Evolutionary conservation across 2,329 filamentous ascomycete genomes (phyloP).

Genomic region (Westerdykella ornata): DNA sequence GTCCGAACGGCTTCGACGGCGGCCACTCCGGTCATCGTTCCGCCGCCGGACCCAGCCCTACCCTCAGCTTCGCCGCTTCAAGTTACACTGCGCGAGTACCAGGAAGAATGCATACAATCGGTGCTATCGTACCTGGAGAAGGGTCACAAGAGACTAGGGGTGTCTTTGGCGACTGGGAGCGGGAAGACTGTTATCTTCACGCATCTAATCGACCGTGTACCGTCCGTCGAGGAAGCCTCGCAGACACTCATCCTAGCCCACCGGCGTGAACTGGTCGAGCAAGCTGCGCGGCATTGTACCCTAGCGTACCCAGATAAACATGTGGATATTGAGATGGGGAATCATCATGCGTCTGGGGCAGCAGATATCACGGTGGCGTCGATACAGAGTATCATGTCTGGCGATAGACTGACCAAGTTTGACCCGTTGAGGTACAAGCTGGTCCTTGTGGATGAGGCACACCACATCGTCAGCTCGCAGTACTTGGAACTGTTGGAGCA

Average conservation of each 20-base stretch:
- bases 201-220: conserved; percentile 76
- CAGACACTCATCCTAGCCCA: conserved; percentile 90
- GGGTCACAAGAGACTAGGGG: conserved; percentile 72
- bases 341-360: conserved; percentile 63
- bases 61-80: conserved; percentile 17
- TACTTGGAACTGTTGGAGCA: conserved; percentile 73
- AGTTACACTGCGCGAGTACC: conserved; percentile 70
- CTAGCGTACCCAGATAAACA: conserved; percentile 71
- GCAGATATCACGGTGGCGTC: conserved; percentile 95
- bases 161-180: conserved; percentile 80
- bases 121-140: conserved; percentile 62
- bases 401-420: conserved; percentile 73
- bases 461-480: conserved; percentile 82
- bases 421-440: conserved; percentile 77
- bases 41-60: conserved; percentile 7
- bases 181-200: conserved; percentile 98
- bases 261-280: conserved; percentile 86
- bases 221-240: conserved; percentile 51
- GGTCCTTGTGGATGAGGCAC: conserved; percentile 88
- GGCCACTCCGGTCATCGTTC: background rate
- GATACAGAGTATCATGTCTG: conserved; percentile 73
- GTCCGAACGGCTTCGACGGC: conserved; percentile 7
- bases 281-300: conserved; percentile 79
- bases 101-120: conserved; percentile 84
- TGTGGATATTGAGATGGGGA: conserved; percentile 90